Evolutionary conservation across 495 filamentous ascomycete species (phyloP), one percentile per base, ranked within the genome.

Genomic region (Extremus antarcticus): DNA sequence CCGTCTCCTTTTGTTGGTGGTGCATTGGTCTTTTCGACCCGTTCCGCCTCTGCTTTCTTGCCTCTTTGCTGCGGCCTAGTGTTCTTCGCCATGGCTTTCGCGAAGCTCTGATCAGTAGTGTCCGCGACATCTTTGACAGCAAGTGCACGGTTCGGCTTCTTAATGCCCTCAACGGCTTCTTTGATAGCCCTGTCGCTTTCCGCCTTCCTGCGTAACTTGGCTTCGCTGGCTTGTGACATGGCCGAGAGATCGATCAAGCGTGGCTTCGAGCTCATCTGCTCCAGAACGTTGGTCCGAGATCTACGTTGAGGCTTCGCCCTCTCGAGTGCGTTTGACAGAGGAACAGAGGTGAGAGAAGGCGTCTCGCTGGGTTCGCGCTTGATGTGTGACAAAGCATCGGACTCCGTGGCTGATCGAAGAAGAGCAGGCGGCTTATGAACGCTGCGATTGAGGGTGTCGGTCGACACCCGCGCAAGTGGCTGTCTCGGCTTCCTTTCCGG

Each of bases 141-240:
- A 41, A 91, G 72, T 4, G 83, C 77, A 53, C 92, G 78, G 63
- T 96, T 95, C 3, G 92, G 92, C 67, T 84, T 94, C 61, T 89
- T 87, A 24, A 97, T 72, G 1, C 86, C 76, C 11, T 78, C 73
- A 55, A 97, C 96, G 13, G 91, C 92, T 32, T 85, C 81, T 62
- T 85, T 81, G 23, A 96, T 73, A 64, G 95, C 87, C 54, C 83
- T 82, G 55, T 94, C 84, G 4, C 94, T 72, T 41, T 79, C 76
- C 20, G 87, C 84, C 58, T 88, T 84, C 67, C 87, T 86, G 60
- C 78, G 81, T 46, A 82, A 67, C 67, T 85, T 95, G 15, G 75
- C 70, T 60, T 86, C 82, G 21, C 75, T 74, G 23, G 76, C 75
- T 40, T 78, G 71, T 9, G 76, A 76, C 53, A 71, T 72, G 4